Conservation (phyloP, 2,329 filamentous ascomycete species). For the Pyrenochaeta sp. region DNA sequence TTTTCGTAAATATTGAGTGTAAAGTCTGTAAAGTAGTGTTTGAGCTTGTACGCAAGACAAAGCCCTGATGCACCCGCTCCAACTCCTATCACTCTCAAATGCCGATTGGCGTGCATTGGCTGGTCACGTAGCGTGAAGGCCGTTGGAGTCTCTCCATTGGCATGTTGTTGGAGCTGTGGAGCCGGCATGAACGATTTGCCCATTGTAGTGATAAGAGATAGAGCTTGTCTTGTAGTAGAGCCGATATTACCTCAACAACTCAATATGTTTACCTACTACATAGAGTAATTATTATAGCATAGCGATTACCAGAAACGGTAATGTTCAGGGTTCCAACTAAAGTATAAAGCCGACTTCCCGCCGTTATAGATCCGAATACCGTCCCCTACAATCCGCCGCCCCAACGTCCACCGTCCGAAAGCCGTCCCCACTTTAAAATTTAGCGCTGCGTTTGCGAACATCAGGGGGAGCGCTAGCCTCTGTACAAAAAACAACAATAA, state of each 20-base stretch:
- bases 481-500: neutral
- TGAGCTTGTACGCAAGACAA: too few species aligned
- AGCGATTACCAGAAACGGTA: neutral
- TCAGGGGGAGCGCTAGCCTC: neutral
- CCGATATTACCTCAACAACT: neutral
- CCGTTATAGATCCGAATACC: neutral
- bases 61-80: too few species aligned
- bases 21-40: too few species aligned
- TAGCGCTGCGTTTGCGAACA: neutral
- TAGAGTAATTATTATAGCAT: neutral
- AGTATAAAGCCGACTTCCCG: neutral
- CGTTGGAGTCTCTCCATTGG: too few species aligned
- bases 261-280: neutral
- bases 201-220: conserved; percentile 19
- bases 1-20: too few species aligned
- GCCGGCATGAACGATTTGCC: conserved; percentile 14
- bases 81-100: too few species aligned
- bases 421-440: conserved; percentile 1
- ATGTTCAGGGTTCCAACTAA: neutral
- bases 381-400: neutral
- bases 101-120: too few species aligned
- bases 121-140: too few species aligned
- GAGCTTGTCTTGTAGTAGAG: neutral
- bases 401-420: neutral
- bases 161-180: too few species aligned